These are phyloP conservation scores for Dillenia turbinata DNA, from an alignment of 164 flowering plant species.

Conservation along the genomic window DNA sequence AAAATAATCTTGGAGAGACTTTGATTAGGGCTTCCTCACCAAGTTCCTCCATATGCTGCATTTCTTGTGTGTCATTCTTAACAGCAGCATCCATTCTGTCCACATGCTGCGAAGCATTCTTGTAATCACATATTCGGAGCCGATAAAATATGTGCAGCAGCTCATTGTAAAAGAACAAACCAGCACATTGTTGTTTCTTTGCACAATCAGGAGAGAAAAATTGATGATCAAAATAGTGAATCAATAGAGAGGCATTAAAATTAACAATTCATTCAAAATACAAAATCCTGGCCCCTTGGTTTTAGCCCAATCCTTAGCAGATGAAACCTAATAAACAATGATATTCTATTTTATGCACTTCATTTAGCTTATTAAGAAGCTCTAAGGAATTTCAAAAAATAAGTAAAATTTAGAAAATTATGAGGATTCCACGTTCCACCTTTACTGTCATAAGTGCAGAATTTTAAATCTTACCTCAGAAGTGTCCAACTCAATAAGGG, in stretches of 20 bases:
- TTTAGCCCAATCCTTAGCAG: too few species aligned
- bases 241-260: background rate
- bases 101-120: conserved; percentile 69
- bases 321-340: too few species aligned
- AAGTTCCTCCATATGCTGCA: conserved; percentile 36
- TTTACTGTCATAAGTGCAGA: too few species aligned
- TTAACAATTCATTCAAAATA: too few species aligned
- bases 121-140: conserved; percentile 83
- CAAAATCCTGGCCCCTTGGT: background rate
- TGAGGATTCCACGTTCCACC: too few species aligned
- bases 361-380: too few species aligned
- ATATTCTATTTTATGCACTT: too few species aligned
- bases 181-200: conserved; percentile 61
- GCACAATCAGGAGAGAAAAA: background rate
- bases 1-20: conserved; percentile 51
- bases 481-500: too few species aligned
- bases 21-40: conserved; percentile 48
- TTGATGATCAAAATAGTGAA: background rate
- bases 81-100: conserved; percentile 76
- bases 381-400: too few species aligned
- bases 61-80: conserved; percentile 60
- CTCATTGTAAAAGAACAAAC: conserved; percentile 79
- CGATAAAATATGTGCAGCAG: conserved; percentile 77
- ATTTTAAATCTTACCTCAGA: too few species aligned
- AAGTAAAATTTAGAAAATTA: too few species aligned